Conservation (phyloP, 2,329 filamentous ascomycete species). For the Ophiostoma sp. region DNA sequence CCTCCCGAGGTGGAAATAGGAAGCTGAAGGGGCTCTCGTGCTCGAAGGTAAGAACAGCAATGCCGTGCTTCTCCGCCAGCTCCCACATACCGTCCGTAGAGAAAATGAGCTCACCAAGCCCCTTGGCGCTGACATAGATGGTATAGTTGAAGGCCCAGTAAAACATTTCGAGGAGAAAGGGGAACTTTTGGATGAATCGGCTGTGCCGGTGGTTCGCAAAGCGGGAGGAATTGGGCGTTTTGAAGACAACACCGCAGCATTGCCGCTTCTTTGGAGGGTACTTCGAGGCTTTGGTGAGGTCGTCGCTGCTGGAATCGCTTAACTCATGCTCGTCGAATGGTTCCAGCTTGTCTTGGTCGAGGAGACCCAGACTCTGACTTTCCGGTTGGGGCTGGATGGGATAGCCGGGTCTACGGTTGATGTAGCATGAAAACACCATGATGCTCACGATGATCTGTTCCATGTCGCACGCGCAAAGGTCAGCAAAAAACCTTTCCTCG, state of each 20-base stretch:
- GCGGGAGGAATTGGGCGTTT: slow-evolving; percentile 11
- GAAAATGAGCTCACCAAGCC: slow-evolving; percentile 6
- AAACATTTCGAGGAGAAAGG: slow-evolving; percentile 6
- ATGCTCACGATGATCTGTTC: slow-evolving; percentile 5
- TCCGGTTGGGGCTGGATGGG: neutral
- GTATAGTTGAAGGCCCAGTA: slow-evolving; percentile 12
- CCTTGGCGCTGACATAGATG: slow-evolving; percentile 10
- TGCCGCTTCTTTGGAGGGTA: slow-evolving; percentile 3
- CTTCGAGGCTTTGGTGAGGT: neutral
- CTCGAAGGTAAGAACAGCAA: neutral
- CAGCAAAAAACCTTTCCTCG: too few species aligned
- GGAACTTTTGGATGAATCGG: slow-evolving; percentile 10
- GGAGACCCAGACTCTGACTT: neutral
- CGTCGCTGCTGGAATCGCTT: neutral
- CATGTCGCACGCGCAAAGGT: neutral
- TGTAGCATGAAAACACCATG: slow-evolving; percentile 10
- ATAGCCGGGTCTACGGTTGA: slow-evolving; percentile 6
- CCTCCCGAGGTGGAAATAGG: neutral
- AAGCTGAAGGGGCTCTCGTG: slow-evolving; percentile 7
- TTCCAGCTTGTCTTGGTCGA: slow-evolving; percentile 5
- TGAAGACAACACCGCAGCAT: neutral
- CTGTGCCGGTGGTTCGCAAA: slow-evolving; percentile 5
- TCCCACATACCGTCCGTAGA: slow-evolving; percentile 10
- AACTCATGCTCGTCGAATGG: neutral
- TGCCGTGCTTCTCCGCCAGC: slow-evolving; percentile 8